Evolutionary conservation across 768 basidiomycete genomes (phyloP).

Genomic region (Roridomyces roridus): DNA sequence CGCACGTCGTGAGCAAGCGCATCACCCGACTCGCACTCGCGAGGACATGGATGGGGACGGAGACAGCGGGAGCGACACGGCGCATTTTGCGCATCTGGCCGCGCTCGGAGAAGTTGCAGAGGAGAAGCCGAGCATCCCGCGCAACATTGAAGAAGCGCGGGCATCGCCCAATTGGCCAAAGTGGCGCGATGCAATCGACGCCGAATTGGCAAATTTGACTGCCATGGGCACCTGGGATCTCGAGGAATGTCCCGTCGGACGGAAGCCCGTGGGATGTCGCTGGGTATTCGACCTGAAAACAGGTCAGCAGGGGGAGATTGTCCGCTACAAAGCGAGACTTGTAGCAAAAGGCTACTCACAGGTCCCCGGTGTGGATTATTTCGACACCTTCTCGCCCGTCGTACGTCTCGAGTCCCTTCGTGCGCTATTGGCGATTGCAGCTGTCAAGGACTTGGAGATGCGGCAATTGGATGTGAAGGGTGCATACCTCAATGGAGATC

Average conservation of each 20-base stretch:
- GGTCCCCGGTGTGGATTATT: slow-evolving; percentile 1
- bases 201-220: not conserved
- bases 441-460: slow-evolving; percentile 1
- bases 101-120: not conserved
- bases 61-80: not conserved
- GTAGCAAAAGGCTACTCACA: slow-evolving; percentile 14
- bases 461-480: not conserved
- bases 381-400: slow-evolving; percentile 6
- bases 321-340: slow-evolving; percentile 12
- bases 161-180: too few relatives aligned
- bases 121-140: not conserved
- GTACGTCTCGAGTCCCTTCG: too few relatives aligned
- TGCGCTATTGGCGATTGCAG: not conserved
- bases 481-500: not conserved
- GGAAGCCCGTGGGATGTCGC: slow-evolving; percentile 11
- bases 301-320: slow-evolving; percentile 7
- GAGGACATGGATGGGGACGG: not conserved
- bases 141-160: not conserved
- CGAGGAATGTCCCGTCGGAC: not conserved
- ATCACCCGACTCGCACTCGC: not conserved
- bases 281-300: slow-evolving; percentile 11
- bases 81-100: not conserved
- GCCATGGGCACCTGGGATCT: slow-evolving; percentile 7
- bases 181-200: not conserved
- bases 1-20: not conserved